Conservation (phyloP, 2,329 filamentous ascomycete species). For the Colletotrichum echinochloae region DNA sequence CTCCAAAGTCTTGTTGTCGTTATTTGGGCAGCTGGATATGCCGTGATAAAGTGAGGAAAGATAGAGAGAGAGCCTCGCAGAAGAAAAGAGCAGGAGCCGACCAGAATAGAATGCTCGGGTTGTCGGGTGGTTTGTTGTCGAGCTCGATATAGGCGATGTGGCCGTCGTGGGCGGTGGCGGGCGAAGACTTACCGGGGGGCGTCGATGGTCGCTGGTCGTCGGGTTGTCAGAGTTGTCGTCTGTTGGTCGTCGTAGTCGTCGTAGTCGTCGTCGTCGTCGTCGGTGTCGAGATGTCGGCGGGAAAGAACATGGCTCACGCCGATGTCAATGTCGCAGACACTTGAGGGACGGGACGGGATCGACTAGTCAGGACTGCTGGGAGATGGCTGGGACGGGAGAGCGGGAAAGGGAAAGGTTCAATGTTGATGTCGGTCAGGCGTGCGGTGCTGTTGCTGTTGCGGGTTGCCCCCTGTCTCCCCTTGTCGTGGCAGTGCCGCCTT, state of each 20-base stretch:
- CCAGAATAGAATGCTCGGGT: constrained; percentile 21
- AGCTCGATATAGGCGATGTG: constrained; percentile 11
- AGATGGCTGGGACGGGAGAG: constrained; percentile 37
- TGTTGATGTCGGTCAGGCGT: constrained; percentile 42
- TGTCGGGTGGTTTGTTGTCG: constrained; percentile 28
- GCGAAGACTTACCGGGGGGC: constrained; percentile 11
- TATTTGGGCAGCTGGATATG: constrained; percentile 11
- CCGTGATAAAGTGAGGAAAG: constrained; percentile 11
- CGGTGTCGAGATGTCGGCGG: constrained; percentile 39
- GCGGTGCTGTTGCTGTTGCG: constrained; percentile 41
- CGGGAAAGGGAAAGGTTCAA: constrained; percentile 39
- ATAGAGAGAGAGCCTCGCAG: not conserved
- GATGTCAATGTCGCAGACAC: constrained; percentile 24
- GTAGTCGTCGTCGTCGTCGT: constrained; percentile 20
- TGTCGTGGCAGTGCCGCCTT: constrained; percentile 40
- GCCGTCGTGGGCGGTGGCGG: constrained; percentile 23
- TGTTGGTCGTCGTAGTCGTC: constrained; percentile 36
- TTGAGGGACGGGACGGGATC: constrained; percentile 28
- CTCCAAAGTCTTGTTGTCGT: constrained; percentile 10
- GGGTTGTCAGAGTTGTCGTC: constrained; percentile 22
- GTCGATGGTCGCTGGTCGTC: constrained; percentile 6
- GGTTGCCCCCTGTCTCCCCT: constrained; percentile 40
- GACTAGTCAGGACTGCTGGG: constrained; percentile 34
- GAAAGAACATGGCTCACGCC: constrained; percentile 25
- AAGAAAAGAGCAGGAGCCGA: constrained; percentile 10